Base-by-base conservation (phyloP, 192 early-diverging fungal genomes). In the Coemansia pectinata region DNA sequence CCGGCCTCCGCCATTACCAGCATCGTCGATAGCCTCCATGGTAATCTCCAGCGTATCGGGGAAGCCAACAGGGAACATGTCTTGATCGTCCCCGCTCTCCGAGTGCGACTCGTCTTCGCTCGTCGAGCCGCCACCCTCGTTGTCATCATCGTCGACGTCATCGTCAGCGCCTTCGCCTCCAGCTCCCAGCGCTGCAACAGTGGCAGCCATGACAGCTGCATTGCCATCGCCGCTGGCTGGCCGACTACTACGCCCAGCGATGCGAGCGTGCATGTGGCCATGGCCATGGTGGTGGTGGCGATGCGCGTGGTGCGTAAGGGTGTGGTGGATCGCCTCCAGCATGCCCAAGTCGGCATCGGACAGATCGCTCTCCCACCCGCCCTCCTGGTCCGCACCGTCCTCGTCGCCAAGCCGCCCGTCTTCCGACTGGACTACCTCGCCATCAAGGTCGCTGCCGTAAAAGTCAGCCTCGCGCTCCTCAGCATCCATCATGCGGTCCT, bases 391-490 rank as follows among this genome's bases (percentile, higher is more conserved):
- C 9, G 31, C 78, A 33, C 66, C 78, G 10, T 84, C 80, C 34
- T 86, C 83, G 60, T 78, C 84, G 12, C 21, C 58, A 19, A 38
- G 34, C 5, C 59, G 17, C 34, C 34, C 59, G 19, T 61, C 59
- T 3, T 61, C 59, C 2, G 50, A 53, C 34, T 77, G 78, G 25
- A 84, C 84, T 9, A 71, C 76, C n/a, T 76, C 77, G 59, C 86
- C 85, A 6, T 88, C 86, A 2, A 82, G 69, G 33, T 87, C 90
- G 53, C 86, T 86, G 23, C 87, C 87, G 14, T 87, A 88, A 0
- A 84, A 84, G 8, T 86, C 86, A 6, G 81, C 85, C 4, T 76
- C 87, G 10, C 85, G 88, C 36, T 85, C 86, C 40, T 88, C 85
- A 40, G 74, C 85, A 7, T 83, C 69, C 62, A 88, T 79, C 67